Evolutionary conservation across 495 filamentous ascomycete species (phyloP).

Genomic region (Xylaria palmicola): DNA sequence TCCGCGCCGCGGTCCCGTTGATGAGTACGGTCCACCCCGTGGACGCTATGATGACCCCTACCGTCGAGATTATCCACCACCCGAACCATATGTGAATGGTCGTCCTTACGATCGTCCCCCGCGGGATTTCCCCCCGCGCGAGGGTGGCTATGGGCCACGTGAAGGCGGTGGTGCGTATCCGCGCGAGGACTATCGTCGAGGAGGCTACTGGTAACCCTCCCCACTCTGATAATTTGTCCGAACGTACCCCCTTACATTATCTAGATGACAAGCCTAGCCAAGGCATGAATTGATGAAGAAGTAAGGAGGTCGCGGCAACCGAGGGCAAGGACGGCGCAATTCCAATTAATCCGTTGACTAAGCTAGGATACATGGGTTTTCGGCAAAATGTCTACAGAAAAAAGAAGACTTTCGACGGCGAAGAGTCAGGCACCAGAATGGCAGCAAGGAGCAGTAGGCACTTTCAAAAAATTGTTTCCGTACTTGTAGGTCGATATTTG

Average conservation of each 20-base stretch:
- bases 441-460: not conserved
- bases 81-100: slow-evolving; percentile 65
- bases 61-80: slow-evolving; percentile 58
- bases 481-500: not conserved
- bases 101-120: slow-evolving; percentile 61
- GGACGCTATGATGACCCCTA: slow-evolving; percentile 64
- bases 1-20: slow-evolving; percentile 66
- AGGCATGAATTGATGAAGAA: slow-evolving; percentile 13
- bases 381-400: not conserved
- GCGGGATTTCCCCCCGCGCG: slow-evolving; percentile 52
- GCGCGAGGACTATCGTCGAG: slow-evolving; percentile 45
- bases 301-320: not conserved
- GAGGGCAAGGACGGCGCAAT: slow-evolving; percentile 1
- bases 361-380: slow-evolving; percentile 10
- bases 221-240: slow-evolving; percentile 20
- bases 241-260: slow-evolving; percentile 34
- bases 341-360: slow-evolving; percentile 6
- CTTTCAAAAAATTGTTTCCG: slow-evolving; percentile 2
- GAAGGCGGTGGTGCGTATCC: slow-evolving; percentile 44
- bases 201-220: slow-evolving; percentile 45
- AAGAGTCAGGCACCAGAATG: not conserved
- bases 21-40: slow-evolving; percentile 71
- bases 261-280: slow-evolving; percentile 23
- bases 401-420: not conserved
- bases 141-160: slow-evolving; percentile 47